Evolutionary conservation across 2,329 filamentous ascomycete genomes (phyloP).

Genomic region (Epichloe aotearoae): DNA sequence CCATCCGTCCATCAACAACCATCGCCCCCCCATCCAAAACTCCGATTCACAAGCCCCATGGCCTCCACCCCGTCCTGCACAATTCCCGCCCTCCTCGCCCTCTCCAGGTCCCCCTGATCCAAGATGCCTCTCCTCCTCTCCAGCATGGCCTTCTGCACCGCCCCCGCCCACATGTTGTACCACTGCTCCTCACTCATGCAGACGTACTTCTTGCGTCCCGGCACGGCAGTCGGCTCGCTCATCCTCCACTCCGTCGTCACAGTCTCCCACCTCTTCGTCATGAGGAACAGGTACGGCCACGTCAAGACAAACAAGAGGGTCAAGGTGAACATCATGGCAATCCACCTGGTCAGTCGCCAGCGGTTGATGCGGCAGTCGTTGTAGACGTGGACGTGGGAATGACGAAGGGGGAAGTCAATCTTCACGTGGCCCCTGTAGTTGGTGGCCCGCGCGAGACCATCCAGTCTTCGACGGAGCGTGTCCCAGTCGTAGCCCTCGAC

Average conservation of each 20-base stretch:
- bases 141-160: slow-evolving; percentile 46
- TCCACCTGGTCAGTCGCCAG: slow-evolving; percentile 51
- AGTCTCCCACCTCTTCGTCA: slow-evolving; percentile 55
- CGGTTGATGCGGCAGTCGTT: slow-evolving; percentile 47
- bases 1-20: slow-evolving; percentile 5
- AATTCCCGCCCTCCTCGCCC: slow-evolving; percentile 26
- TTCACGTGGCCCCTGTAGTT: slow-evolving; percentile 52
- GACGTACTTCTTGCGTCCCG: slow-evolving; percentile 32
- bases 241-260: slow-evolving; percentile 44
- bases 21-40: slow-evolving; percentile 40
- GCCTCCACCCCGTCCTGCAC: slow-evolving; percentile 36
- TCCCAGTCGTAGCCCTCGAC: slow-evolving; percentile 49
- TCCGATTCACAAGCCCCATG: slow-evolving; percentile 39
- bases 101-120: slow-evolving; percentile 42
- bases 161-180: slow-evolving; percentile 48
- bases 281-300: slow-evolving; percentile 58
- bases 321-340: slow-evolving; percentile 51
- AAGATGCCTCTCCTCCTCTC: slow-evolving; percentile 42
- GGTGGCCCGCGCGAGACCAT: slow-evolving; percentile 45
- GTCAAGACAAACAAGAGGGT: slow-evolving; percentile 55
- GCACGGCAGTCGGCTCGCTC: slow-evolving; percentile 17
- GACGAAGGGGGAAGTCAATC: slow-evolving; percentile 46
- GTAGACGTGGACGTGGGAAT: slow-evolving; percentile 47
- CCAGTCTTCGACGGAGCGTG: slow-evolving; percentile 36
- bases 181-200: slow-evolving; percentile 44